Percentiles rank a stretch among this genome's conserved stretches.
These are phyloP conservation scores for Colletotrichum orchidophilum DNA, from an alignment of 2,329 filamentous ascomycete genomes.

Conservation along the genomic window DNA sequence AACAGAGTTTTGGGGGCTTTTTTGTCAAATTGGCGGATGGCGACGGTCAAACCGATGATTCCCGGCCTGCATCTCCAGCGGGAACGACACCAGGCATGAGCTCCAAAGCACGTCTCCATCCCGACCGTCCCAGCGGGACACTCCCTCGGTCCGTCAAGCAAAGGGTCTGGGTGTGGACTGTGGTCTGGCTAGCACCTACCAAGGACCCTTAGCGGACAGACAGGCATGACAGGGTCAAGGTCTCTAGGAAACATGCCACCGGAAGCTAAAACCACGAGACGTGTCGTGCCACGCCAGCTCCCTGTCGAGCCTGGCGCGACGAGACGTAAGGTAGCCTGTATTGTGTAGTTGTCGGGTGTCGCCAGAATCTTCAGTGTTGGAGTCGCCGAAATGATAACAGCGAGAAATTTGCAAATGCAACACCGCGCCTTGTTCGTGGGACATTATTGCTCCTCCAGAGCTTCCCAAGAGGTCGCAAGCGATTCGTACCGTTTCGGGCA, in stretches of 20 bases:
- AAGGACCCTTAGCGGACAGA: not conserved
- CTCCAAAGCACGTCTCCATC: conserved; percentile 7
- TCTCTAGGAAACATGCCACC: conserved; percentile 19
- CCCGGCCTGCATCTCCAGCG: not conserved
- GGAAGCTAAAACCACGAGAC: conserved; percentile 13
- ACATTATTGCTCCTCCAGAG: not conserved
- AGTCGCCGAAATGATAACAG: not conserved
- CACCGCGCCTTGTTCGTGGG: conserved; percentile 15
- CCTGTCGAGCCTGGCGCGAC: not conserved
- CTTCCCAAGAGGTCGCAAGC: not conserved
- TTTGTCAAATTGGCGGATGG: not conserved
- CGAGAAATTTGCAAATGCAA: not conserved
- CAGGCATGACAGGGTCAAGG: not conserved
- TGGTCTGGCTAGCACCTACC: not conserved
- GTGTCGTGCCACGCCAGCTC: conserved; percentile 17
- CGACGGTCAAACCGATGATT: not conserved
- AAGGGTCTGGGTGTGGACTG: not conserved
- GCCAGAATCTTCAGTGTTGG: not conserved
- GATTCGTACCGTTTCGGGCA: conserved; percentile 1
- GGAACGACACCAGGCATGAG: not conserved
- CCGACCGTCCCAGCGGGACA: not conserved
- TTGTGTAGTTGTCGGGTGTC: not conserved
- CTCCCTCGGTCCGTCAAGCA: not conserved
- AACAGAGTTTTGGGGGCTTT: not conserved
- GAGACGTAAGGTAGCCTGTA: no score